These are phyloP conservation scores for Mortierella sp. DNA, from an alignment of 371 early-diverging fungal genomes.

Conservation along the genomic window DNA sequence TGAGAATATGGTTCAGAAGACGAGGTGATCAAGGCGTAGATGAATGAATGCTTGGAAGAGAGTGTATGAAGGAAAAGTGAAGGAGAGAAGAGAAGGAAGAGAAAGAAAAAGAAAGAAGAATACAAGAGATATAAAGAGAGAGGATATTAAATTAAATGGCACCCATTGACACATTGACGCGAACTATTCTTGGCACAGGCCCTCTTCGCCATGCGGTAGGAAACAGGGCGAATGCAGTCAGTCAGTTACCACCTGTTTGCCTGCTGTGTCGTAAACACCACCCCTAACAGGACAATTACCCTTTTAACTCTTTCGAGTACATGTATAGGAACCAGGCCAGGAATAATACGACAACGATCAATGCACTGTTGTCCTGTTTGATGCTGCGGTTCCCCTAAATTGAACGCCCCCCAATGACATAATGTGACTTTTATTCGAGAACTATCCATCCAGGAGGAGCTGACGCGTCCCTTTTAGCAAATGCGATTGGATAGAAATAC, in stretches of 20 bases:
- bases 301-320: background rate
- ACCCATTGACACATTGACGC: no score
- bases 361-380: no score
- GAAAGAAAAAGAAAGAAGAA: background rate
- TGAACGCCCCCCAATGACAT: background rate
- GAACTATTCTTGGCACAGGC: background rate
- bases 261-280: no score
- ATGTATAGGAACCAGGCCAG: background rate
- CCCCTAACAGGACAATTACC: no score
- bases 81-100: conserved; percentile 8
- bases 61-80: background rate
- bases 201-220: no score
- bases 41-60: background rate
- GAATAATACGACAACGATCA: no score
- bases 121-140: background rate
- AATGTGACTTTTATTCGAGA: background rate
- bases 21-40: background rate
- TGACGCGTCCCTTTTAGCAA: background rate
- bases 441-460: background rate
- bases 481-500: background rate
- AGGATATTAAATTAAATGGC: no score
- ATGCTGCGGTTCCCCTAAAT: no score
- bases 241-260: no score
- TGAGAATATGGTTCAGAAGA: background rate
- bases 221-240: no score